Base-by-base conservation (phyloP, 2,329 filamentous ascomycete genomes). In the Diaporthe ampelina region DNA sequence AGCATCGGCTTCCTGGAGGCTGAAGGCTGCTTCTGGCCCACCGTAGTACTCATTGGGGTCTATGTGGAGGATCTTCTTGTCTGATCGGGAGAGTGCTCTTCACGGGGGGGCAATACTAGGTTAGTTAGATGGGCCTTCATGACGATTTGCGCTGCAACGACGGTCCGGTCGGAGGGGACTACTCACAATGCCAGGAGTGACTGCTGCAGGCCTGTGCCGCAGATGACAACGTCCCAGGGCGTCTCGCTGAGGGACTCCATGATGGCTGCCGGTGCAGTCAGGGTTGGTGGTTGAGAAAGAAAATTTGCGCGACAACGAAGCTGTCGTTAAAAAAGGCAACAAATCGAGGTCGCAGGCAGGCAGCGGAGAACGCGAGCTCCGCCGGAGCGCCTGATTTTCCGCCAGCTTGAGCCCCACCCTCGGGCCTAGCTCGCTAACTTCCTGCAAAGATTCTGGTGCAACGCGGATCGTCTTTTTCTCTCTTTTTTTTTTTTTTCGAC, bases 11-110 rank as follows among this genome's bases (percentile, higher is more conserved):
- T 98, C 96, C 76, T 94, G 90, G 48, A 98, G 86, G 83, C 92
- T 97, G 78, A 98, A 90, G 2, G 95, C 94, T 76, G 96, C 95
- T 81, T 98, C 95, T 52, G 92, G 83, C 70, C 94, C 94, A 79
- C 96, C 96, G 85, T 98, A 98, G 84, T 94, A 97, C 76, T 92
- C 88, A 85, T 97, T 95, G 77, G 90, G 89, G 82, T 98, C 96
- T 81, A 98, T 87, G 82, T 98, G 96, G 75, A 98, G 90, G 78
- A 98, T 91, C 80, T 94, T 97, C 88, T 97, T 97, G 81, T 92
- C 93, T 76, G 95, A 97, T 81, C 95, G 93, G 78, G 96, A 98
- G 79, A 98, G 89, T 80, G 96, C 94, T 89, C 96, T 98, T 89
- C 82, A 85, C 75, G 77, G 77, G 74, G 80, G 75, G 73, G 80